phyloP scores from a whole-genome alignment of 1,284 basidiomycete species.

The Irpex rosettiformis region DNA sequence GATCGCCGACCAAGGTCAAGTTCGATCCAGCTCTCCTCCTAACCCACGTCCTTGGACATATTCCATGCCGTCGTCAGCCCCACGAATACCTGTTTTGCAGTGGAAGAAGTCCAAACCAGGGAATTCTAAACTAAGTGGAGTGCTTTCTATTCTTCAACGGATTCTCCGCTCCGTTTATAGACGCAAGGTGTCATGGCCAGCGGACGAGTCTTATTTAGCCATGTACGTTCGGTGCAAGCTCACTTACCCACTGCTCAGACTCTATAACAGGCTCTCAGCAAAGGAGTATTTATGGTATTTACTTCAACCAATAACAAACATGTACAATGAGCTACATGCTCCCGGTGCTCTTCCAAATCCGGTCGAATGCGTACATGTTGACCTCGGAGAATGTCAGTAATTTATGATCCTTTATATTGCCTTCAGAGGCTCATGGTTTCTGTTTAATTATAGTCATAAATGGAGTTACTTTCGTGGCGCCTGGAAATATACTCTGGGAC shows the following conservation, averaged over 20 bases:
- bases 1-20: background rate
- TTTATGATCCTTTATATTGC: background rate
- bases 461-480: background rate
- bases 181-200: background rate
- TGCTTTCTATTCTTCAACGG: background rate
- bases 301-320: slow-evolving; percentile 1
- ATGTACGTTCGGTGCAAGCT: background rate
- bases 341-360: background rate
- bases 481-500: background rate
- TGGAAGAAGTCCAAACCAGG: background rate
- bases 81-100: background rate
- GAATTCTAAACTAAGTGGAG: background rate
- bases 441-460: background rate
- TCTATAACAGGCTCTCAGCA: background rate
- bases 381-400: slow-evolving; percentile 1
- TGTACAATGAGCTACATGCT: slow-evolving; percentile 1
- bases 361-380: slow-evolving; percentile 1
- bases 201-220: background rate
- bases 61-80: background rate
- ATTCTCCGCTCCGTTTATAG: slow-evolving; percentile 8
- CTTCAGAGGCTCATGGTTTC: background rate
- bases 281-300: background rate
- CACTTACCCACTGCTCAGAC: background rate
- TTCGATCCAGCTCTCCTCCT: background rate
- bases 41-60: background rate